These are phyloP conservation scores for Danielia oregonensis DNA, from an alignment of 805 yeast species.

Conservation along the genomic window DNA sequence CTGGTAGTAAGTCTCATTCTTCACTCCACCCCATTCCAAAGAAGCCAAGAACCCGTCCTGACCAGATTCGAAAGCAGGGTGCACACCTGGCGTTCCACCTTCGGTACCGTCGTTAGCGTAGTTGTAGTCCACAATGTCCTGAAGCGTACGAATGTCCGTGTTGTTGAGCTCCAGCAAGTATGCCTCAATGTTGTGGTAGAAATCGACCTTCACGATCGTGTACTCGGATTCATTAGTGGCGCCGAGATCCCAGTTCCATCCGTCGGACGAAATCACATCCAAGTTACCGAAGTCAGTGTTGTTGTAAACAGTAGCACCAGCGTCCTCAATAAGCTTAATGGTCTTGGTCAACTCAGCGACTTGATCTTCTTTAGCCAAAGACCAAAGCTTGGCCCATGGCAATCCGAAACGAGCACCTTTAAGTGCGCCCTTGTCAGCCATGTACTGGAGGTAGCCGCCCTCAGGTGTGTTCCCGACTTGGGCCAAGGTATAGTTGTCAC, in stretches of 20 bases:
- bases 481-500: constrained; percentile 19
- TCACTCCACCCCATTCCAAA: constrained; percentile 21
- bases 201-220: constrained; percentile 26
- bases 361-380: constrained; percentile 7
- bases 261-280: constrained; percentile 22
- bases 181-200: constrained; percentile 20
- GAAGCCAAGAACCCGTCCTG: constrained; percentile 25
- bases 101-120: constrained; percentile 19
- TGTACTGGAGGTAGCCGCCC: constrained; percentile 21
- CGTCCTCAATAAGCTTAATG: constrained; percentile 15
- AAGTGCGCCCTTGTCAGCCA: constrained; percentile 19
- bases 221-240: constrained; percentile 23
- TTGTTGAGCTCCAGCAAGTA: constrained; percentile 20
- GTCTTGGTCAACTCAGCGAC: constrained; percentile 15
- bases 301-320: constrained; percentile 24
- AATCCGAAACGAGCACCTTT: constrained; percentile 27
- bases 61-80: constrained; percentile 24
- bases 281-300: constrained; percentile 22
- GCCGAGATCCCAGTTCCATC: constrained; percentile 29
- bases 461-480: constrained; percentile 24
- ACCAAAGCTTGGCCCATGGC: constrained; percentile 27
- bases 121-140: constrained; percentile 24
- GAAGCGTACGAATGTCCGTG: constrained; percentile 19
- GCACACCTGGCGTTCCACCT: constrained; percentile 18
- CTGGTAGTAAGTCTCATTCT: constrained; percentile 24